phyloP scores from a whole-genome alignment of 208 protist genomes.

The Trypanosoma caninum region DNA sequence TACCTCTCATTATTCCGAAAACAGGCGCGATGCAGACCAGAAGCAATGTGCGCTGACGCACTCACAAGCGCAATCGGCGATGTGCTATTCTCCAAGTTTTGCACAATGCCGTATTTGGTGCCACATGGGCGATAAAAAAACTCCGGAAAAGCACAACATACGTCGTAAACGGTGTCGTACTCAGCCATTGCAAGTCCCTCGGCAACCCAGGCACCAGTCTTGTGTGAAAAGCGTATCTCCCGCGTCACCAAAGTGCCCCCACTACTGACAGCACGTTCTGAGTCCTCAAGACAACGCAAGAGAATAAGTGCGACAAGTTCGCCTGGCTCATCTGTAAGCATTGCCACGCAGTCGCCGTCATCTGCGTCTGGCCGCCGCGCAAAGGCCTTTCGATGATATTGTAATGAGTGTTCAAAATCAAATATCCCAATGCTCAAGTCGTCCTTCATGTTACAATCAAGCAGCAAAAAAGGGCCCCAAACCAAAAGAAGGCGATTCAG shows the following conservation, averaged over 20 bases:
- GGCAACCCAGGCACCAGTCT: slow-evolving; percentile 73
- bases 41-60: slow-evolving; percentile 17
- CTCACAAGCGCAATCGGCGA: not conserved
- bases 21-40: slow-evolving; percentile 78
- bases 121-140: slow-evolving; percentile 61
- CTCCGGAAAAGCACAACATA: slow-evolving; percentile 61
- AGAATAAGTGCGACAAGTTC: slow-evolving; percentile 59
- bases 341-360: slow-evolving; percentile 72
- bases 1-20: slow-evolving; percentile 84
- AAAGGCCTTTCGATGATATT: slow-evolving; percentile 49
- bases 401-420: slow-evolving; percentile 48
- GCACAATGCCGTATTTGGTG: slow-evolving; percentile 1
- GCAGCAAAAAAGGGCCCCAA: slow-evolving; percentile 80
- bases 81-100: not conserved
- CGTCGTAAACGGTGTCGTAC: slow-evolving; percentile 67
- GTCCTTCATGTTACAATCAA: slow-evolving; percentile 65
- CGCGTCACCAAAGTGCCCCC: slow-evolving; percentile 19
- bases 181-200: slow-evolving; percentile 59
- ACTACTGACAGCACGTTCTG: not conserved
- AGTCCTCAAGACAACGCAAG: not conserved
- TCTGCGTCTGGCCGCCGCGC: slow-evolving; percentile 38
- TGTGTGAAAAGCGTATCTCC: slow-evolving; percentile 58
- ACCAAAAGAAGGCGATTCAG: slow-evolving; percentile 69
- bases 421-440: slow-evolving; percentile 54
- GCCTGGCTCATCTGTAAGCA: slow-evolving; percentile 48